Base-by-base conservation (phyloP, 768 basidiomycete species). In the Leccinellum albellum region DNA sequence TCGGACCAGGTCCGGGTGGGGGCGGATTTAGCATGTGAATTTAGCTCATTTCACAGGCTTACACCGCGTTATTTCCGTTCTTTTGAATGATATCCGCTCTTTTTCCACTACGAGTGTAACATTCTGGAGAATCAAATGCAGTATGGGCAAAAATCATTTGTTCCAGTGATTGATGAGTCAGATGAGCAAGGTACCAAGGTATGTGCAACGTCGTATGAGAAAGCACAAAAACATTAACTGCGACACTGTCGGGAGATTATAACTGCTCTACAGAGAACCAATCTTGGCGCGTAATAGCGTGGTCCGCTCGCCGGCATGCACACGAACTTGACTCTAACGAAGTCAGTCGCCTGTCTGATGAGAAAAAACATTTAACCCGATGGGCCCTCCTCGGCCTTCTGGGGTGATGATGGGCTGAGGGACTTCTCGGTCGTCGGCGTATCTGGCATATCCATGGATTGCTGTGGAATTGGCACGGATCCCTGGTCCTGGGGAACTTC, bases 1-100 rank as follows among this genome's bases (percentile, higher is more conserved):
- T 49, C 42, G 35, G 52, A 52, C 46, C n/a, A 47, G 13, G 10
- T 14, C 40, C 50, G 24, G 10, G 28, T 15, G 42, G 20, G 49
- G 31, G 53, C 61, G 61, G 69, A 60, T 54, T 61, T 70, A 63
- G 64, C 70, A 72, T 61, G 70, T 72, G 70, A 72, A 72, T 73
- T 73, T 60, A 4, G 58, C 55, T 3, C 12, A 44, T 63, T 58
- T 33, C 46, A 47, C 15, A 28, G 47, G 61, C 10, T 9, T 10
- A 26, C 32, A 33, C 66, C 69, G 63, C 69, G 37, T 52, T 64
- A 70, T 53, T 64, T 57, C 56, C 50, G 24, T 47, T 10, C 6
- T 29, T 8, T 15, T 12, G n/a, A 7, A 9, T 2, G 4, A 17
- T 23, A 15, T 31, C 69, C 69, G 58, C 65, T 59, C 71, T 66